Evolutionary conservation across 1,139 yeast genomes (phyloP).

Genomic region (Suhomyces yuchorum): DNA sequence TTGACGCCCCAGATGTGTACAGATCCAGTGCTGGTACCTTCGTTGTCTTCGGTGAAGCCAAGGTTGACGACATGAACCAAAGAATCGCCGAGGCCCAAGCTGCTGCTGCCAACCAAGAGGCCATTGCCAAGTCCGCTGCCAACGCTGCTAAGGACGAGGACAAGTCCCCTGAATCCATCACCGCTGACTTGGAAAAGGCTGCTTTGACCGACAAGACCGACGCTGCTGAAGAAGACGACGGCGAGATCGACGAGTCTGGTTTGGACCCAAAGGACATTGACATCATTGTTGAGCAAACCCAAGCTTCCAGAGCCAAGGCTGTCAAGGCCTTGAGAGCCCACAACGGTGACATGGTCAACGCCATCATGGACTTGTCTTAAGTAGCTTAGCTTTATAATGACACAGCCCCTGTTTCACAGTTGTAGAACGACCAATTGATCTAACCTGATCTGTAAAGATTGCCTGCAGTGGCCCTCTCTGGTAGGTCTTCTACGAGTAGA

Average conservation of each 20-base stretch:
- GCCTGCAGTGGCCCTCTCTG: too few relatives aligned
- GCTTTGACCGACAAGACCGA: conserved; percentile 50
- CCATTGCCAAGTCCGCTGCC: conserved; percentile 60
- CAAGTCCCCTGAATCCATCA: conserved; percentile 75
- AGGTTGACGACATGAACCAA: conserved; percentile 87
- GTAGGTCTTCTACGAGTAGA: too few relatives aligned
- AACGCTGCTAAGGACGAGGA: conserved; percentile 35
- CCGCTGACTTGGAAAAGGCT: conserved; percentile 88
- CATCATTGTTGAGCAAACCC: conserved; percentile 86
- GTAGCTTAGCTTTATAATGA: background rate
- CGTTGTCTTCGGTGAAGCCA: conserved; percentile 97
- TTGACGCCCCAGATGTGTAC: conserved; percentile 94
- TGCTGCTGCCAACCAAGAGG: conserved; percentile 52
- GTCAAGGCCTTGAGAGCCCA: conserved; percentile 86
- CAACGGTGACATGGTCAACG: conserved; percentile 93
- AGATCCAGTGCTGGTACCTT: conserved; percentile 92
- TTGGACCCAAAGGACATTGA: conserved; percentile 77
- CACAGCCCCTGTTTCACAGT: background rate
- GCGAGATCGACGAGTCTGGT: conserved; percentile 76
- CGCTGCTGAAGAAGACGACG: conserved; percentile 62
- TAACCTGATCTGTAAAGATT: too few relatives aligned
- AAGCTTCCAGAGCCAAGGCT: conserved; percentile 85
- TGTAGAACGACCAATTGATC: too few relatives aligned
- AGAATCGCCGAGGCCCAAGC: conserved; percentile 68
- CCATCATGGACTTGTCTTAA: conserved; percentile 84